Evolutionary conservation across 257 asterid species (phyloP).

Genomic region (Forsythia viridissima): DNA sequence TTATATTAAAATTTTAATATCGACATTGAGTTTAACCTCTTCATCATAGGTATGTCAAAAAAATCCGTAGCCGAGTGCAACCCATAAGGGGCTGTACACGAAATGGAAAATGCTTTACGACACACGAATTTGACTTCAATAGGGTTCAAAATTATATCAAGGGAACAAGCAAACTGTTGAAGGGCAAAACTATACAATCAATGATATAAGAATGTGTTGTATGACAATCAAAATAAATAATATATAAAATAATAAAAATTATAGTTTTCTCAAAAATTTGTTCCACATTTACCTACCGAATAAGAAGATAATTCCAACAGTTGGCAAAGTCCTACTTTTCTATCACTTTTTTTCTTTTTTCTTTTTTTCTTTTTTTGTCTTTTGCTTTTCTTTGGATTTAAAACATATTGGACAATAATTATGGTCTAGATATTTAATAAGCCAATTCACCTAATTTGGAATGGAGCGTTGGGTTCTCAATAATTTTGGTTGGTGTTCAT

Average conservation of each 20-base stretch:
- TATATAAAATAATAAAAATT: too few relatives aligned
- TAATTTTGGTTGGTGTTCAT: not conserved
- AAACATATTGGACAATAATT: not conserved
- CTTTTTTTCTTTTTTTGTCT: not conserved
- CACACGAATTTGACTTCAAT: not conserved
- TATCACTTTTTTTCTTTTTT: not conserved
- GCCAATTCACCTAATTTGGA: not conserved
- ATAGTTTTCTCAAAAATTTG: not conserved
- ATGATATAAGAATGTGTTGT: not conserved
- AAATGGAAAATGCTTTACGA: not conserved
- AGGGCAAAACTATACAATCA: not conserved
- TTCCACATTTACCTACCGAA: not conserved
- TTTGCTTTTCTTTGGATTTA: not conserved
- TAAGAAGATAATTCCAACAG: not conserved
- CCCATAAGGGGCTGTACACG: too few relatives aligned
- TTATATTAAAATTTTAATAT: too few relatives aligned
- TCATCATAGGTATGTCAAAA: too few relatives aligned
- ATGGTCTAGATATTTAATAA: too few relatives aligned
- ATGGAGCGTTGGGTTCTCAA: not conserved
- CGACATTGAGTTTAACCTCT: too few relatives aligned
- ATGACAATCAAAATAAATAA: not conserved
- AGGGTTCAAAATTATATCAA: not conserved
- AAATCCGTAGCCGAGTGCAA: too few relatives aligned
- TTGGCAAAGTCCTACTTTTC: not conserved
- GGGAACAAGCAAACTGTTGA: not conserved